Conservation (phyloP, 2,329 filamentous ascomycete species). For the Purpureocillium lavendulum region DNA sequence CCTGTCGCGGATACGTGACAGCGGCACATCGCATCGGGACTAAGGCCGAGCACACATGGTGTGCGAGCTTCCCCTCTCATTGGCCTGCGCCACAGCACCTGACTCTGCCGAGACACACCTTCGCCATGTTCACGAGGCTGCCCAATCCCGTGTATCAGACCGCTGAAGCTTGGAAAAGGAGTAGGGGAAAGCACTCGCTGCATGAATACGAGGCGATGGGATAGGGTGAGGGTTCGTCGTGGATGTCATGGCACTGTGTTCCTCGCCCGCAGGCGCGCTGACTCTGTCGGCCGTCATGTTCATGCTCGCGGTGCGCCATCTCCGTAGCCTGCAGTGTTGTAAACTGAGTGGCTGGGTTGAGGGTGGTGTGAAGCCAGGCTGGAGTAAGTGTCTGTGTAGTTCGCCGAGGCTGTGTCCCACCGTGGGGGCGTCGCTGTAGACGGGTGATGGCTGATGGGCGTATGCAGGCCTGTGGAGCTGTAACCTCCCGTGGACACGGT, state of each 20-base stretch:
- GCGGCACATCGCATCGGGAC: background rate
- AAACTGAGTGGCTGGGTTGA: conserved; percentile 26
- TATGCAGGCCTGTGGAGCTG: conserved; percentile 29
- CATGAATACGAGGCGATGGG: background rate
- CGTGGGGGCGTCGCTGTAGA: conserved; percentile 27
- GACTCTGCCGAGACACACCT: conserved; percentile 23
- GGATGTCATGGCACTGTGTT: background rate
- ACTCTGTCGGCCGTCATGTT: conserved; percentile 3
- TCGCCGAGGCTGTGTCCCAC: conserved; percentile 31
- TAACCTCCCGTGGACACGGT: conserved; percentile 25
- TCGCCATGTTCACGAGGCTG: conserved; percentile 20
- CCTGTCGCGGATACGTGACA: background rate
- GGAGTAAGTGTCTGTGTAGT: conserved; percentile 29
- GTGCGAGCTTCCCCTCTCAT: conserved; percentile 16
- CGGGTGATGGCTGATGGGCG: conserved; percentile 28
- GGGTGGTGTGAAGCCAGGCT: conserved; percentile 27
- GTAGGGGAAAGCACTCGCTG: too few relatives aligned
- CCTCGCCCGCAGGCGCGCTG: background rate
- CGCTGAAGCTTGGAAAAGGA: background rate
- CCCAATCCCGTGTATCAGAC: conserved; percentile 13
- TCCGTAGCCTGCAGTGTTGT: conserved; percentile 31
- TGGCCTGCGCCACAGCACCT: conserved; percentile 29
- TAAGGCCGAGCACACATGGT: conserved; percentile 8
- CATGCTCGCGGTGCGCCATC: conserved; percentile 34
- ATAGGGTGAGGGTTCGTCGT: background rate